Conservation (phyloP, 148 eudicot species). For the Suaeda aralocaspica region DNA sequence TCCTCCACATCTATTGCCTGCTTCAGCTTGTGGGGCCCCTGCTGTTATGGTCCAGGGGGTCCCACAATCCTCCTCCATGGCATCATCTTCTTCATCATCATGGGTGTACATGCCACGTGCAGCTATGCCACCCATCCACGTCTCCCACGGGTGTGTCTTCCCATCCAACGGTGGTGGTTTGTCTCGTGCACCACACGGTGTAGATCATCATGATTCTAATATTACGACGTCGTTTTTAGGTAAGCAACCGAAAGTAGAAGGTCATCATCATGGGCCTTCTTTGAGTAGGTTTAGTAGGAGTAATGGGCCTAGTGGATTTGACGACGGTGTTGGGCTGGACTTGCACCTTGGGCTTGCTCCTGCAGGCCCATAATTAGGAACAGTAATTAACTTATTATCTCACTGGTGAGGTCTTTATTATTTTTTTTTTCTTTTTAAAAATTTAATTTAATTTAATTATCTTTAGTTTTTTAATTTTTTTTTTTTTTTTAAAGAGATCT, state of each 20-base stretch:
- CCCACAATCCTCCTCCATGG: conserved; percentile 6
- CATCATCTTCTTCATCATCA: conserved; percentile 24
- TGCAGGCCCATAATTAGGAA: conserved; percentile 35
- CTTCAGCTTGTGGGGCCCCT: conserved; percentile 29
- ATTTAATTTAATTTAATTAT: too few species aligned
- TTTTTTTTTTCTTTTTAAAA: not conserved
- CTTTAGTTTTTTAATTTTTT: too few species aligned
- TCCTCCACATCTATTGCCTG: conserved; percentile 67
- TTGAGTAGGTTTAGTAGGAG: conserved; percentile 57
- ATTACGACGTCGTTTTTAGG: conserved; percentile 24
- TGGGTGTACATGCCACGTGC: conserved; percentile 73
- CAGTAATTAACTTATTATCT: not conserved
- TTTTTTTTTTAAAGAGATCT: too few species aligned
- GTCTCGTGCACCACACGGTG: conserved; percentile 40
- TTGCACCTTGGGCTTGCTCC: conserved; percentile 82
- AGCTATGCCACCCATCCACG: conserved; percentile 46
- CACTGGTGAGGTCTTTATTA: not conserved
- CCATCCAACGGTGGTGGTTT: conserved; percentile 20
- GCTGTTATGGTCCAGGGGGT: not conserved
- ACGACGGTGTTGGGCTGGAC: conserved; percentile 69
- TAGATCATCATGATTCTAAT: conserved; percentile 22
- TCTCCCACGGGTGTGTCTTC: conserved; percentile 65
- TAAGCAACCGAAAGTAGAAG: conserved; percentile 17
- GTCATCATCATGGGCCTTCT: conserved; percentile 45
- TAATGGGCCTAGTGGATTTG: conserved; percentile 55